Evolutionary conservation across 2,329 filamentous ascomycete genomes (phyloP).

Genomic region (Lecanosticta acicola): DNA sequence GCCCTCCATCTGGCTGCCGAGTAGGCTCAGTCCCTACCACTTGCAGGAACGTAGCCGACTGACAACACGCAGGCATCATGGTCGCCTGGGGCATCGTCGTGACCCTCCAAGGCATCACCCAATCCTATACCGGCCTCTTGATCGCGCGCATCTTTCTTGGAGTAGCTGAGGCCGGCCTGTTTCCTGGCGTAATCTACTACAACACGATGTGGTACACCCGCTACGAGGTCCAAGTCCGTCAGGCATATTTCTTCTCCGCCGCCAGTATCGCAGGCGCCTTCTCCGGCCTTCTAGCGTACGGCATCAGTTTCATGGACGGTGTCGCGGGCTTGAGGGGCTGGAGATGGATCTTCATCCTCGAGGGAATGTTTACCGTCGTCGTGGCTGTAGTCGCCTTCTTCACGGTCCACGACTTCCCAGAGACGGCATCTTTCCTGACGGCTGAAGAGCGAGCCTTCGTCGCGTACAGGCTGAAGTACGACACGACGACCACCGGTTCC

Average conservation of each 20-base stretch:
- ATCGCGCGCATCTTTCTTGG: slow-evolving; percentile 23
- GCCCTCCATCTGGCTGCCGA: slow-evolving; percentile 26
- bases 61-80: slow-evolving; percentile 14
- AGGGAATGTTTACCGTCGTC: slow-evolving; percentile 39
- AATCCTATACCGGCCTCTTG: slow-evolving; percentile 25
- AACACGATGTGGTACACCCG: slow-evolving; percentile 45
- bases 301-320: slow-evolving; percentile 38
- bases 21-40: background rate
- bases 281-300: slow-evolving; percentile 47
- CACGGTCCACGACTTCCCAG: slow-evolving; percentile 47
- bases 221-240: slow-evolving; percentile 35
- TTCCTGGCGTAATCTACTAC: slow-evolving; percentile 34
- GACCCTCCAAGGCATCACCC: slow-evolving; percentile 20
- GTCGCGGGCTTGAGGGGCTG: slow-evolving; percentile 6
- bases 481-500: slow-evolving; percentile 12
- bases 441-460: slow-evolving; percentile 16
- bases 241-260: slow-evolving; percentile 21
- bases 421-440: slow-evolving; percentile 46
- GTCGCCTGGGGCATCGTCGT: slow-evolving; percentile 21
- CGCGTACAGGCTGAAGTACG: slow-evolving; percentile 18
- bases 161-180: slow-evolving; percentile 23
- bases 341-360: slow-evolving; percentile 53
- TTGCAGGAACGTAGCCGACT: background rate
- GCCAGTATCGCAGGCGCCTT: slow-evolving; percentile 45
- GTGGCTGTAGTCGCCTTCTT: slow-evolving; percentile 51